These are phyloP conservation scores for Stereum hirsutum DNA, from an alignment of 1,284 basidiomycete species.

Conservation along the genomic window DNA sequence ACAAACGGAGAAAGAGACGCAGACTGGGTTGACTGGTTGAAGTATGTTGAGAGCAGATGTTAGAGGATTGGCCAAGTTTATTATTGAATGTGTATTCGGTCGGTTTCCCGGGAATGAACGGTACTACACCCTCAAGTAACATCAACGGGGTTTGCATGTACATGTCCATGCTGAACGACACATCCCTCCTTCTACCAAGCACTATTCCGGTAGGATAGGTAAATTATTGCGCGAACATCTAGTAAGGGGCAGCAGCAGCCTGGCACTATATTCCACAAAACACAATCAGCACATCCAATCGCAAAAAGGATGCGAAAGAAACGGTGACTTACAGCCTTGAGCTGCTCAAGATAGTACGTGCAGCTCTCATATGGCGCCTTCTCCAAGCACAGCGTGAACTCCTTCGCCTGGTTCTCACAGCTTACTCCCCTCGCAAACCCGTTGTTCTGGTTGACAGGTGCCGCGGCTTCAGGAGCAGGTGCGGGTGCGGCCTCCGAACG, in stretches of 20 bases:
- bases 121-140: background rate
- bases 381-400: conserved; percentile 73
- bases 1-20: no score
- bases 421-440: conserved; percentile 30
- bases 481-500: conserved; percentile 28
- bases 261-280: conserved; percentile 46
- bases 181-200: no score
- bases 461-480: conserved; percentile 28
- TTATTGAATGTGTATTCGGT: no score
- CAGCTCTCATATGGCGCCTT: conserved; percentile 68
- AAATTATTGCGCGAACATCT: no score
- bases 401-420: conserved; percentile 70
- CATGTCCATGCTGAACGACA: background rate
- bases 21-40: background rate
- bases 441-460: conserved; percentile 34
- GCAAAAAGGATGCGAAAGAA: background rate
- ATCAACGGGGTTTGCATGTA: background rate
- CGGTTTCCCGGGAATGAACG: background rate
- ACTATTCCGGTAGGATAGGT: no score
- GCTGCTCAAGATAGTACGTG: conserved; percentile 76
- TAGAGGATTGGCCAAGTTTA: background rate
- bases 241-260: conserved; percentile 63
- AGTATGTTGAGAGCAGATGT: background rate
- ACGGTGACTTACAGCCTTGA: conserved; percentile 59
- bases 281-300: conserved; percentile 5